Base-by-base conservation (phyloP, 805 yeast genomes). In the Ogataea dorogensis region DNA sequence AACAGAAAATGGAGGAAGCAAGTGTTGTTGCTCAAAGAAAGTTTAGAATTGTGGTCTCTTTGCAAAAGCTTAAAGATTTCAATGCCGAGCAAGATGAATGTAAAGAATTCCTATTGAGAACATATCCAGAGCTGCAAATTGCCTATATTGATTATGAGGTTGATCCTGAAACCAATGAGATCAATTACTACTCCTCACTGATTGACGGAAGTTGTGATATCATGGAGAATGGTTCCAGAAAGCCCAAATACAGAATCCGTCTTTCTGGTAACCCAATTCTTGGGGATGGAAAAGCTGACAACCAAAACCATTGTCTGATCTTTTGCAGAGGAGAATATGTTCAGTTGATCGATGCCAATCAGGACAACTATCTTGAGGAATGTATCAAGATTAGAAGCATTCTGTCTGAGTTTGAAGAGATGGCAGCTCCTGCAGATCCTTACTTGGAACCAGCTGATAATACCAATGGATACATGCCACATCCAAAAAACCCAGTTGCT, bases 201-300 rank as follows among this genome's bases (percentile, higher is more conserved):
- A 74, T 85, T 51, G 94, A 85, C 64, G 85, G 86, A 24, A 70
- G 71, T 40, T 80, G 87, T 53, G 77, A 73, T 38, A 67, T 81
- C 32, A 51, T 73, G 31, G 79, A 71, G 30, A 67, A 71, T 47
- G 86, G 87, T 8, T 53, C 68, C 40, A 64, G 83, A 44, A 65
- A 67, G 40, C 86, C 86, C 19, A 76, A 77, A 48, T 79, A 78
- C 50, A 67, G 79, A 48, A 71, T 85, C 30, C 74, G 67, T 48
- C 67, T 85, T 28, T 79, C 89, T 10, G 94, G 94, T 12, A 77
- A 83, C 56, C 94, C 94, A 31, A 81, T 84, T 36, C 68, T 85
- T 42, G 94, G 94, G 31, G 93, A 84, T 57, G 94, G 94, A 39
- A 84, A 84, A 57, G 75, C 88, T 19, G 94, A 85, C 59, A 85